Evolutionary conservation across 352 stramenopile species (phyloP).

Genomic region (Blastocystis sp.): DNA sequence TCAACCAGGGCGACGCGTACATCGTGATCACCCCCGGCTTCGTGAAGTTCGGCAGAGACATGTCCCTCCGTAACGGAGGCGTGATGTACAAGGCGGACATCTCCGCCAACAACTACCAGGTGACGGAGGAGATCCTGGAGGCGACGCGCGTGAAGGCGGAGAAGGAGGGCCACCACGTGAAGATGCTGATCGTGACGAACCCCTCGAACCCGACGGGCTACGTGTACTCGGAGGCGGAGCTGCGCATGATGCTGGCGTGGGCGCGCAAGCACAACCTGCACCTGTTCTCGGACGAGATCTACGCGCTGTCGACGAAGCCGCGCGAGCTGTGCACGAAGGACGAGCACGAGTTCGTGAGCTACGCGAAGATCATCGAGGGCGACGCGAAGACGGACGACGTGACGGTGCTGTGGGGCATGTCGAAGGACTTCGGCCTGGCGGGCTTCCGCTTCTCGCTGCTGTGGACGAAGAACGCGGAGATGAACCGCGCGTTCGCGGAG

Average conservation of each 20-base stretch:
- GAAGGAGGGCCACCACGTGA: conserved; percentile 53
- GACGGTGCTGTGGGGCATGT: conserved; percentile 78
- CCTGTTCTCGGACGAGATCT: conserved; percentile 83
- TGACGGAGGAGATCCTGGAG: conserved; percentile 67
- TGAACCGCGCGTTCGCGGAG: conserved; percentile 74
- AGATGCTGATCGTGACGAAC: conserved; percentile 81
- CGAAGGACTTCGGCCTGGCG: conserved; percentile 83
- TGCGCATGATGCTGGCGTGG: conserved; percentile 75
- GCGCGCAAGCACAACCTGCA: conserved; percentile 76
- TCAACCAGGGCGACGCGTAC: conserved; percentile 40
- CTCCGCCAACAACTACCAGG: conserved; percentile 55
- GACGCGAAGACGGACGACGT: conserved; percentile 59
- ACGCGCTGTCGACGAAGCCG: conserved; percentile 94
- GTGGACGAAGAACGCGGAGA: conserved; percentile 78
- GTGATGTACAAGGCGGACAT: conserved; percentile 68
- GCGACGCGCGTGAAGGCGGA: conserved; percentile 14
- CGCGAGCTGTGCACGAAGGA: conserved; percentile 92
- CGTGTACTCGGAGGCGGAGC: conserved; percentile 75
- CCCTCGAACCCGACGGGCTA: conserved; percentile 82
- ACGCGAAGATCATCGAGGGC: conserved; percentile 61
- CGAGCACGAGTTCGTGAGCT: conserved; percentile 75
- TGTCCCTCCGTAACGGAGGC: conserved; percentile 44
- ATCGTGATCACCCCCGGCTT: conserved; percentile 66
- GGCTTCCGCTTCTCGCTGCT: conserved; percentile 80
- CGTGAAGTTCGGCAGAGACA: conserved; percentile 58